Evolutionary conservation across 345 rosid genomes (phyloP).

Genomic region (Lepidium africanum): DNA sequence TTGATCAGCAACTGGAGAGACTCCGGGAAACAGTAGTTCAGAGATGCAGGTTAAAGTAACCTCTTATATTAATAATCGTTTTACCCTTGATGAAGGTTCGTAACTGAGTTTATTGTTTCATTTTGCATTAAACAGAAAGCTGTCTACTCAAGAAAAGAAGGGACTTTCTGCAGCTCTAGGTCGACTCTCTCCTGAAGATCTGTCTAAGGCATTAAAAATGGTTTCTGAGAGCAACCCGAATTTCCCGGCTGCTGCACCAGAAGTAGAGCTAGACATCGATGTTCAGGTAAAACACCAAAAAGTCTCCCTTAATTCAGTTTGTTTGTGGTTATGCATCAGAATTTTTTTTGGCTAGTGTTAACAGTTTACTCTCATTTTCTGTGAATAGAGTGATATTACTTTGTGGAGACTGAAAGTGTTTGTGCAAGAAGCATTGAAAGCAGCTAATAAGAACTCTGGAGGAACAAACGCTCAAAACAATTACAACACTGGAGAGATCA

Average conservation of each 20-base stretch:
- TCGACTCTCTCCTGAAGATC: constrained; percentile 52
- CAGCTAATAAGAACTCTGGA: constrained; percentile 30
- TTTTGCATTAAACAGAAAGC: constrained; percentile 35
- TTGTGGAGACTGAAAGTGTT: constrained; percentile 73
- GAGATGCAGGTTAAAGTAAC: constrained; percentile 48
- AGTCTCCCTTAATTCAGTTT: not conserved
- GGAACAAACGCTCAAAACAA: constrained; percentile 35
- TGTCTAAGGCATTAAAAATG: constrained; percentile 57
- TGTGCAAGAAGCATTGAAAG: constrained; percentile 56
- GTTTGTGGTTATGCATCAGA: not conserved
- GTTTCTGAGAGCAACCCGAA: constrained; percentile 63
- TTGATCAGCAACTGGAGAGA: constrained; percentile 51
- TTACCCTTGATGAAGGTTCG: not conserved
- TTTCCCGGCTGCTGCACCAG: constrained; percentile 53
- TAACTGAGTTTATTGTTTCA: not conserved
- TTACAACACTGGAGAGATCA: constrained; percentile 25
- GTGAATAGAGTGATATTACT: constrained; percentile 47
- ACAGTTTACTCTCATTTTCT: not conserved
- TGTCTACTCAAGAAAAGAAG: constrained; percentile 62
- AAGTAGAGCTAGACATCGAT: constrained; percentile 73
- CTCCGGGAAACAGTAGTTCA: constrained; percentile 54
- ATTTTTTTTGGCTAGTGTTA: not conserved
- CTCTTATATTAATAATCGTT: not conserved
- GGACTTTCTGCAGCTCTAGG: constrained; percentile 51
- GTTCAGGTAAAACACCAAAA: constrained; percentile 40